A percentile compares a stretch with the other conserved stretches of the same genome.
phyloP scores from a whole-genome alignment of 2,329 filamentous ascomycete species.

The Hymenoscyphus albidus region DNA sequence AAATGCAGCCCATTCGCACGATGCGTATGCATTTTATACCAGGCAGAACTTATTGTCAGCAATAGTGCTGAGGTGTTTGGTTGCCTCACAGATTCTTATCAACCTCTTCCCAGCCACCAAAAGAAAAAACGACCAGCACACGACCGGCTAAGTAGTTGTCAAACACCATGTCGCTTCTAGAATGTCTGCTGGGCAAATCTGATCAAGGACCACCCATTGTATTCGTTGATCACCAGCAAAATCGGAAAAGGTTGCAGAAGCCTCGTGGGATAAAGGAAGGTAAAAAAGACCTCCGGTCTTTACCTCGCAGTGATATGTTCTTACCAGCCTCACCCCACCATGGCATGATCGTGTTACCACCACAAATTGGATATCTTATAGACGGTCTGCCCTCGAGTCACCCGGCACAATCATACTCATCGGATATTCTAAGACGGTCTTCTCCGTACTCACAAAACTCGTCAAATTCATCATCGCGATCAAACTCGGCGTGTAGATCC shows the following conservation, averaged over 20 bases:
- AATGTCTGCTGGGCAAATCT: not conserved
- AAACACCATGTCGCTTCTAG: constrained; percentile 1
- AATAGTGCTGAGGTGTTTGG: not conserved
- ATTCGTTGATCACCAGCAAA: not conserved
- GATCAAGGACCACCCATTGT: not conserved
- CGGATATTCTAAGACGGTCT: not conserved
- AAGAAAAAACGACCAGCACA: not conserved
- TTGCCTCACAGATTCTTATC: not conserved
- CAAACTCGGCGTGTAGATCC: not conserved
- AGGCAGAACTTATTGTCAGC: not conserved
- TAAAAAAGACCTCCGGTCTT: constrained; percentile 6
- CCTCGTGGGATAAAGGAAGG: not conserved
- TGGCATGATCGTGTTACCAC: not conserved
- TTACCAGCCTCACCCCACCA: constrained; percentile 5
- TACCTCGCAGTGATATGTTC: constrained; percentile 13
- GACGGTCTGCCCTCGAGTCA: not conserved
- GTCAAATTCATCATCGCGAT: not conserved
- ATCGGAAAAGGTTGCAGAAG: not conserved
- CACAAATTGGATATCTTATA: constrained; percentile 4
- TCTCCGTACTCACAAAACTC: not conserved
- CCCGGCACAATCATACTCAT: not conserved
- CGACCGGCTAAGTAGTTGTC: not conserved
- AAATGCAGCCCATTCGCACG: not conserved
- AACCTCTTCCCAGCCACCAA: not conserved
- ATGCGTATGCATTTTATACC: not conserved